Base-by-base conservation (phyloP, 139 green algal genomes). In the Haematococcus sp. region DNA sequence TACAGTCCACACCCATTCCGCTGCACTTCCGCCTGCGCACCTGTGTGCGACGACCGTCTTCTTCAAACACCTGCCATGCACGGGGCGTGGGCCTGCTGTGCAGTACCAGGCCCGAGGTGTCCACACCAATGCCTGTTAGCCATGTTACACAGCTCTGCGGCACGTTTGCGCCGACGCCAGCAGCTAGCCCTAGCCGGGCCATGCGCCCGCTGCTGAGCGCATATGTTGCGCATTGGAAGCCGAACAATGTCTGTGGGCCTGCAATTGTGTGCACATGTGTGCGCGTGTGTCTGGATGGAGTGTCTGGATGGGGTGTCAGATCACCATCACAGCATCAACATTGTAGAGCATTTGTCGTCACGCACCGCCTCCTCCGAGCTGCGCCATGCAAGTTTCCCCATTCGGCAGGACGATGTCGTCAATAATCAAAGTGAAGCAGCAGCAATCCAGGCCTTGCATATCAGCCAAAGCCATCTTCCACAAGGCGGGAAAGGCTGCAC, bases 51-150 rank as follows among this genome's bases (percentile, higher is more conserved):
- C 80, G 75, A 0, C 88, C 88, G 44, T 90, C 87, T 15, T 81
- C 40, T 59, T 92, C 88, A 34, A 89, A 76, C n/a, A 92, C 59
- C 73, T 84, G 78, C 88, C 88, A 92, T 4, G 88, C 88, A 0
- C 88, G 77, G 0, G 88, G 88, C 19, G 88, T 91, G 31, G 75
- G 68, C 4, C 27, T 30, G 7, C 54, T 2, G 15, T 75, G 34
- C 30, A 58, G 32, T 31, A 86, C 15, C 49, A 92, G 75, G 0
- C 83, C 87, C 68, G 19, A 33, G 52, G 43, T 40, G 65, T 60
- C 40, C 35, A 59, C 40, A 55, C n/a, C 43, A 34, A 71, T 40
- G 13, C 43, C 43, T 31, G 2, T 44, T 2, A 43, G 52, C 33
- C 30, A 46, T 64, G 68, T 31, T 63, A 23, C 27, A 54, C 69